A percentile compares a stretch with the other conserved stretches of the same genome.
phyloP scores from a whole-genome alignment of 441 rosid genomes.

The Gossypium aridum region DNA sequence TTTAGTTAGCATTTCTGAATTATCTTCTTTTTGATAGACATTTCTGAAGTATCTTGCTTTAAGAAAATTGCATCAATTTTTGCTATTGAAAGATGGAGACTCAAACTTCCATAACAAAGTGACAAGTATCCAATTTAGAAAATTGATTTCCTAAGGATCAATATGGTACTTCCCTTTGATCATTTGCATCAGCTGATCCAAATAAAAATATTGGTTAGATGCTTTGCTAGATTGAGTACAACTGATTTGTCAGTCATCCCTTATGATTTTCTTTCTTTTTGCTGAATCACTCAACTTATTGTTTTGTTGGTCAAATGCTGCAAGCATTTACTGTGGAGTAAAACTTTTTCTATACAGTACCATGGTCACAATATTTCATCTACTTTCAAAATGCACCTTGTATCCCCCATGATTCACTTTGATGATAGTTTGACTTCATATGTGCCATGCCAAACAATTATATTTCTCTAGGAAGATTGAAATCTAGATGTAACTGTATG shows the following conservation, averaged over 20 bases:
- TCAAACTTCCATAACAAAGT: neutral
- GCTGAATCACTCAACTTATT: neutral
- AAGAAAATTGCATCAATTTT: neutral
- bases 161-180: neutral
- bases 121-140: neutral
- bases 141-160: neutral
- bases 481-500: neutral
- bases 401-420: neutral
- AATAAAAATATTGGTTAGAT: neutral
- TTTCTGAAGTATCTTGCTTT: constrained; percentile 8
- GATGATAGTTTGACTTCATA: neutral
- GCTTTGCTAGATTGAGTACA: neutral
- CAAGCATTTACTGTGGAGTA: neutral
- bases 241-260: neutral
- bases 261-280: neutral
- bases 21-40: neutral
- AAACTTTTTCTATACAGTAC: neutral
- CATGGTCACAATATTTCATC: neutral
- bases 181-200: neutral
- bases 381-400: neutral
- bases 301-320: neutral
- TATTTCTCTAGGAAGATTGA: neutral
- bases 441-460: neutral
- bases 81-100: neutral
- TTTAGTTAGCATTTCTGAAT: neutral